Conservation (phyloP, 441 rosid species). For the Gossypium laxum region DNA sequence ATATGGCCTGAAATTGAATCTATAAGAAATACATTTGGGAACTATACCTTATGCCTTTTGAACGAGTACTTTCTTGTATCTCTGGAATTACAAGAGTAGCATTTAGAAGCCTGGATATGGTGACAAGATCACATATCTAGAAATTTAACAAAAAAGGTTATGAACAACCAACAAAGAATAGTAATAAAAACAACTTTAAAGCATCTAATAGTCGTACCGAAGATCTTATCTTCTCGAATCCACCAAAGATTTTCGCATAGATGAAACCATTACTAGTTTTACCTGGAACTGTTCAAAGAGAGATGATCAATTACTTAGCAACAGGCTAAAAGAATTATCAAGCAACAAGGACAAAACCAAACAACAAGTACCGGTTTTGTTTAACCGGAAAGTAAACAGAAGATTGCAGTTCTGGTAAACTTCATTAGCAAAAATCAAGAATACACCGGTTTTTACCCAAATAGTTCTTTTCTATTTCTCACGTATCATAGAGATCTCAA, state of each 20-base stretch:
- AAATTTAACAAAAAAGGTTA: conserved; percentile 61
- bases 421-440: neutral
- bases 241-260: conserved; percentile 87
- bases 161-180: conserved; percentile 27
- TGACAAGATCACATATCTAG: conserved; percentile 99
- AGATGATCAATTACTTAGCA: neutral
- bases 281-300: conserved; percentile 38
- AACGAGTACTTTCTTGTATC: conserved; percentile 79
- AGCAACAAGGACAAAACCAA: neutral
- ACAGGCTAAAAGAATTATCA: conserved; percentile 4
- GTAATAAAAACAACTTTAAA: conserved; percentile 8
- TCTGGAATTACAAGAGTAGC: conserved; percentile 99
- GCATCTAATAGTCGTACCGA: conserved; percentile 47
- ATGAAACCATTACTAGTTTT: conserved; percentile 56
- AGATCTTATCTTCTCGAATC: conserved; percentile 77
- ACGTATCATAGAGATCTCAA: too few species aligned
- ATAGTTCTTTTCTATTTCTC: too few species aligned
- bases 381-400: neutral
- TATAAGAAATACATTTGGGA: conserved; percentile 14
- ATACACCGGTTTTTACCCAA: too few species aligned
- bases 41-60: conserved; percentile 80
- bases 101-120: conserved; percentile 99
- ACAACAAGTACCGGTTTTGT: neutral
- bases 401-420: neutral
- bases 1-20: conserved; percentile 9